These are phyloP conservation scores for Rhizopus arrhizus DNA, from an alignment of 371 early-diverging fungal genomes.

Conservation along the genomic window DNA sequence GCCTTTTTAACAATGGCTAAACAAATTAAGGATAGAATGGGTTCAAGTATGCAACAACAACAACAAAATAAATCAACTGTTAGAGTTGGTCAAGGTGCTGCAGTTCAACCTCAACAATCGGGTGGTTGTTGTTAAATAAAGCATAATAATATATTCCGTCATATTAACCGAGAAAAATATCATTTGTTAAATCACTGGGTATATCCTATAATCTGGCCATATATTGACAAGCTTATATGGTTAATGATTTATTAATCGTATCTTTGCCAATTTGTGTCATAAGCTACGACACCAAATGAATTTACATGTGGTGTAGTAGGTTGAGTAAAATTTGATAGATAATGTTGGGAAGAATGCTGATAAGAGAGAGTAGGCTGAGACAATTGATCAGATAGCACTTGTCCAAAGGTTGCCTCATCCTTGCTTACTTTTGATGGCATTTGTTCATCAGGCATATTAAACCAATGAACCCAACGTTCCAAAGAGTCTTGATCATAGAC, in stretches of 20 bases:
- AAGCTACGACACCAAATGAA: background rate
- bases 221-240: too few species aligned
- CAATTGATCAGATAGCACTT: background rate
- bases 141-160: too few species aligned
- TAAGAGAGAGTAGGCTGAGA: background rate
- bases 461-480: conserved; percentile 45
- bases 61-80: conserved; percentile 52
- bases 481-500: conserved; percentile 40
- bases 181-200: too few species aligned
- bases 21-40: conserved; percentile 76
- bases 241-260: background rate
- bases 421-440: background rate
- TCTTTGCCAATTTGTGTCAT: background rate
- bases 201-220: too few species aligned
- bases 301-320: background rate
- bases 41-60: conserved; percentile 32
- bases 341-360: too few species aligned
- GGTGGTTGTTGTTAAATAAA: conserved; percentile 55
- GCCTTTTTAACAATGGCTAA: conserved; percentile 95
- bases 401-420: background rate
- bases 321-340: background rate
- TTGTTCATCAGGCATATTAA: conserved; percentile 16
- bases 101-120: conserved; percentile 53
- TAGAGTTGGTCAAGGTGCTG: conserved; percentile 53
- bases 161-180: too few species aligned